phyloP scores from a whole-genome alignment of 2,329 filamentous ascomycete genomes.

The Elsinoe arachidis region DNA sequence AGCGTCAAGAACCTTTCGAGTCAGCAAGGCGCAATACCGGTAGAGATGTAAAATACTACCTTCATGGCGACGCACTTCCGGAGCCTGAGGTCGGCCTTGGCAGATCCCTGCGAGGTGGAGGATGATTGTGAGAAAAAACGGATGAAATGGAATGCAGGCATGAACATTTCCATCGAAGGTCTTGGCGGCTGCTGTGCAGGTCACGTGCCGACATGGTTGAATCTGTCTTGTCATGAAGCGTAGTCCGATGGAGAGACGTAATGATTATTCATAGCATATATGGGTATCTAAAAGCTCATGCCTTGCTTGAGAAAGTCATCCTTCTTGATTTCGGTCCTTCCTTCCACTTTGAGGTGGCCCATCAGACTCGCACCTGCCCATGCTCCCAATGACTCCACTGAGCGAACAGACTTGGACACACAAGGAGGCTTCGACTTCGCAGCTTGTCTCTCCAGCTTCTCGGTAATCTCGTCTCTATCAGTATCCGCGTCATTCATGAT shows the following conservation, averaged over 20 bases:
- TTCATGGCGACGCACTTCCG: not conserved
- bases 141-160: no score
- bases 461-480: constrained; percentile 51
- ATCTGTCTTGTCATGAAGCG: not conserved
- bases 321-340: constrained; percentile 60
- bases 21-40: not conserved
- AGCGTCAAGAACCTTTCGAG: constrained; percentile 26
- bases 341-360: constrained; percentile 58
- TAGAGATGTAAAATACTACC: not conserved
- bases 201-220: not conserved
- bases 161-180: no score
- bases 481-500: constrained; percentile 22
- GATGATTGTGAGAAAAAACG: no score
- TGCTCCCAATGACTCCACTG: constrained; percentile 59
- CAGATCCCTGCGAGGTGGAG: no score
- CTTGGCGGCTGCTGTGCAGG: not conserved
- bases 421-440: constrained; percentile 33
- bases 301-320: constrained; percentile 65
- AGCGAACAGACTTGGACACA: constrained; percentile 53
- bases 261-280: not conserved
- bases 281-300: constrained; percentile 10
- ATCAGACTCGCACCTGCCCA: constrained; percentile 68
- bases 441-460: constrained; percentile 45
- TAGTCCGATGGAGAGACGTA: not conserved
- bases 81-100: no score